A percentile compares a stretch with the other conserved stretches of the same genome.
phyloP scores from a whole-genome alignment of 345 rosid genomes.

The Rhizophora mangle region DNA sequence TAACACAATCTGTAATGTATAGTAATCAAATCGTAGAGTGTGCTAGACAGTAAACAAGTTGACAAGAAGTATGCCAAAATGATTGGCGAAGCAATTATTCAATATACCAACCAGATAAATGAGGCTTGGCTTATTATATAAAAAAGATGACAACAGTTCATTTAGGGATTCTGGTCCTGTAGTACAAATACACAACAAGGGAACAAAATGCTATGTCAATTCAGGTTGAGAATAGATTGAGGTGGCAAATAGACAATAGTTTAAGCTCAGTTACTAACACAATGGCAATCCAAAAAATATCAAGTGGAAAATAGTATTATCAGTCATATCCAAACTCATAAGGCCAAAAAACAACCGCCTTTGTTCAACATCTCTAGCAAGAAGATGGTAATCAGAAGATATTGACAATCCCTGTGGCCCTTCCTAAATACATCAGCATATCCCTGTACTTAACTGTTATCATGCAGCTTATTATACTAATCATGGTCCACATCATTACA shows the following conservation, averaged over 20 bases:
- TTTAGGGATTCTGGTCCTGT: background rate
- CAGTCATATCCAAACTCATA: background rate
- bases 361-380: background rate
- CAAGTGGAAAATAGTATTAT: background rate
- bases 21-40: no score
- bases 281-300: background rate
- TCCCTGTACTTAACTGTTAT: background rate
- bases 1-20: background rate
- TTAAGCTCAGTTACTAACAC: background rate
- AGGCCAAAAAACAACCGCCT: background rate
- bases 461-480: no score
- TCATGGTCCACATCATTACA: background rate
- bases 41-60: no score
- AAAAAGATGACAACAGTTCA: background rate
- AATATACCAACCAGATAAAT: background rate
- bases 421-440: background rate
- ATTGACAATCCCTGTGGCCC: no score
- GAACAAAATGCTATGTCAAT: background rate
- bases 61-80: background rate
- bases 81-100: background rate
- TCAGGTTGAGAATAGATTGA: background rate
- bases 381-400: no score
- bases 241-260: background rate
- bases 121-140: background rate
- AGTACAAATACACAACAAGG: background rate